These are phyloP conservation scores for Nakazawaea molendinolei DNA, from an alignment of 805 yeast species.

Conservation along the genomic window DNA sequence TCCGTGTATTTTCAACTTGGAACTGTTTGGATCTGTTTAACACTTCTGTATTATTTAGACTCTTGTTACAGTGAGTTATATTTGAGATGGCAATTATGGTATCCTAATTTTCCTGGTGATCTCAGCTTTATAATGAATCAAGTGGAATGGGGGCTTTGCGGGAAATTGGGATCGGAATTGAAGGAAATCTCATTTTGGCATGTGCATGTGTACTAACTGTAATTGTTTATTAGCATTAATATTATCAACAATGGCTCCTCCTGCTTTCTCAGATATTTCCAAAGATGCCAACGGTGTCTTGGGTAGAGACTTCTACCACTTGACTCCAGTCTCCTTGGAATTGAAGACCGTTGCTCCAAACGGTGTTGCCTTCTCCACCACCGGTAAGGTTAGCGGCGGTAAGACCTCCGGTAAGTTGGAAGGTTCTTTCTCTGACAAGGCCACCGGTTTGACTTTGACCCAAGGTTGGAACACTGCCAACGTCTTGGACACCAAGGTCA, in stretches of 20 bases:
- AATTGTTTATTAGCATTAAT: background rate
- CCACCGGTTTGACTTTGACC: conserved; percentile 85
- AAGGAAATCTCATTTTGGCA: too few species aligned
- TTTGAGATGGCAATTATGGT: too few species aligned
- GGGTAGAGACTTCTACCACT: conserved; percentile 89
- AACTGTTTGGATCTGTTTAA: too few species aligned
- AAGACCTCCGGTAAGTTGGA: conserved; percentile 85
- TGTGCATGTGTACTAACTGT: background rate
- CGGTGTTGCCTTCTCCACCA: conserved; percentile 90
- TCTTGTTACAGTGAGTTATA: too few species aligned
- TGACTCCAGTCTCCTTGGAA: conserved; percentile 79
- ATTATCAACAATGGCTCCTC: conserved; percentile 61
- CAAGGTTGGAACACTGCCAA: conserved; percentile 98
- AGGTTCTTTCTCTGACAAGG: conserved; percentile 88
- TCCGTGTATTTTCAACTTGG: too few species aligned
- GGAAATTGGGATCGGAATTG: too few species aligned
- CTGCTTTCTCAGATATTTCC: conserved; percentile 89
- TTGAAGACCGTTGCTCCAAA: conserved; percentile 92
- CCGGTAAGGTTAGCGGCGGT: conserved; percentile 81
- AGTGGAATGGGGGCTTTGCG: too few species aligned
- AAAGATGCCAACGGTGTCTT: conserved; percentile 88
- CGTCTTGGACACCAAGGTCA: conserved; percentile 86
- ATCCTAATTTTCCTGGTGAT: too few species aligned
- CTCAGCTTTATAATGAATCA: too few species aligned
- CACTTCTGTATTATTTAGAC: too few species aligned